phyloP scores from a whole-genome alignment of 164 flowering plant species.

The Magnolia changhungtana region DNA sequence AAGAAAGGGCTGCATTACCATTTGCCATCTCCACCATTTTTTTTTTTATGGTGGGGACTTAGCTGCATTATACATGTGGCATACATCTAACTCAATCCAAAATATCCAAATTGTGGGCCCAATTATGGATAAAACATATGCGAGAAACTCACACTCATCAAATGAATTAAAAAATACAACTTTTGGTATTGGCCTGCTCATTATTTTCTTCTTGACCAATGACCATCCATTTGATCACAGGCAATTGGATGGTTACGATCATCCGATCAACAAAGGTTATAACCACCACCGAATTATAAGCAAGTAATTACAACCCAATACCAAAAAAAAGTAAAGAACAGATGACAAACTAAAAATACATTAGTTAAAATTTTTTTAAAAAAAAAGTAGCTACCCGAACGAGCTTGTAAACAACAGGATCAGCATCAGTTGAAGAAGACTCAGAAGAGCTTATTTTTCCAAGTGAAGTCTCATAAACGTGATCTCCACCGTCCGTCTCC shows the following conservation, averaged over 20 bases:
- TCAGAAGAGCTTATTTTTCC: slow-evolving; percentile 20
- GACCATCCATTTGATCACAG: not conserved
- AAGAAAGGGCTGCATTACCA: too few species aligned
- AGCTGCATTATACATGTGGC: too few species aligned
- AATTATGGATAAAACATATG: too few species aligned
- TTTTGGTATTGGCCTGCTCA: too few species aligned
- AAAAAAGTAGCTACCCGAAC: slow-evolving; percentile 13
- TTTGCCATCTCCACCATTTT: not conserved
- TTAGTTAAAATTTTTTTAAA: too few species aligned
- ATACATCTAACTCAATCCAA: too few species aligned
- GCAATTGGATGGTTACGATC: not conserved
- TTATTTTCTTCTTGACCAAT: too few species aligned
- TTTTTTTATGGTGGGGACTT: not conserved
- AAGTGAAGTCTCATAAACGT: slow-evolving; percentile 21
- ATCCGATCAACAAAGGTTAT: not conserved
- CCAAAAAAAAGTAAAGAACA: not conserved
- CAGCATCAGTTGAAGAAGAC: slow-evolving; percentile 20
- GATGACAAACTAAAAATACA: not conserved
- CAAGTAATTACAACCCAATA: not conserved
- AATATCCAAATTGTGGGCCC: too few species aligned
- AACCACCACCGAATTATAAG: not conserved
- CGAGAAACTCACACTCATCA: too few species aligned
- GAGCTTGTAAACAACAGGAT: slow-evolving; percentile 17
- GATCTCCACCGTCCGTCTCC: slow-evolving; percentile 37
- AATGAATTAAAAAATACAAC: too few species aligned